These are phyloP conservation scores for Russula brevipes DNA, from an alignment of 768 basidiomycete species.

Conservation along the genomic window DNA sequence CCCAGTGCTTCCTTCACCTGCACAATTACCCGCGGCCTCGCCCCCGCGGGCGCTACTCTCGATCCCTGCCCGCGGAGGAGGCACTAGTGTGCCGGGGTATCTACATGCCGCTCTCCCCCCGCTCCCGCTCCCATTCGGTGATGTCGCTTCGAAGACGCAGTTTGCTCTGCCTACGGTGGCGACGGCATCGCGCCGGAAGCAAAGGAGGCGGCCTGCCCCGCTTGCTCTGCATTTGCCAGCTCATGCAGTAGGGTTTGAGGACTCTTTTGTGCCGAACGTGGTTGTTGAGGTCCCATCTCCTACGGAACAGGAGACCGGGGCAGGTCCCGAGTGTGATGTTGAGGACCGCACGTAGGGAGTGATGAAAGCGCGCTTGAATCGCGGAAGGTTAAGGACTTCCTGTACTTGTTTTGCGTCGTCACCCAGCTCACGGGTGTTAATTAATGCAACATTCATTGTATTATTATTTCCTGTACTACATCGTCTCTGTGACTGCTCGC, in stretches of 20 bases:
- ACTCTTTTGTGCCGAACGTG: slow-evolving; percentile 8
- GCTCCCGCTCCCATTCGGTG: not conserved
- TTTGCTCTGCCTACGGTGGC: not conserved
- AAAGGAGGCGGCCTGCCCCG: slow-evolving; percentile 2
- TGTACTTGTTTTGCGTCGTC: not conserved
- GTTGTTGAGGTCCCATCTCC: not conserved
- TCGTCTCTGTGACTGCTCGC: not conserved
- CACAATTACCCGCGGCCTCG: not conserved
- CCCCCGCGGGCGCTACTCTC: slow-evolving; percentile 8
- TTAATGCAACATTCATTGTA: not conserved
- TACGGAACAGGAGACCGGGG: not conserved
- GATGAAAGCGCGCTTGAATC: not conserved
- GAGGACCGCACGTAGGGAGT: not conserved
- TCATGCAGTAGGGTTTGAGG: slow-evolving; percentile 7
- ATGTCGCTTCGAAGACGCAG: not conserved
- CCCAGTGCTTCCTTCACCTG: not conserved
- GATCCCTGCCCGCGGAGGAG: slow-evolving; percentile 17
- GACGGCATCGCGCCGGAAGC: not conserved
- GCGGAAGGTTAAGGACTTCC: not conserved
- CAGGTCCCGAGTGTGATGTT: not conserved
- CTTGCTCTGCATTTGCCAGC: not conserved
- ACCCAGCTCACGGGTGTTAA: not conserved
- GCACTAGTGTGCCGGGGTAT: not conserved
- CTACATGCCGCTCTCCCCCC: not conserved
- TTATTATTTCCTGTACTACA: not conserved